Evolutionary conservation across 2,329 filamentous ascomycete species (phyloP), one percentile per base, ranked within the genome.

Genomic region (Pezicula radicicola): DNA sequence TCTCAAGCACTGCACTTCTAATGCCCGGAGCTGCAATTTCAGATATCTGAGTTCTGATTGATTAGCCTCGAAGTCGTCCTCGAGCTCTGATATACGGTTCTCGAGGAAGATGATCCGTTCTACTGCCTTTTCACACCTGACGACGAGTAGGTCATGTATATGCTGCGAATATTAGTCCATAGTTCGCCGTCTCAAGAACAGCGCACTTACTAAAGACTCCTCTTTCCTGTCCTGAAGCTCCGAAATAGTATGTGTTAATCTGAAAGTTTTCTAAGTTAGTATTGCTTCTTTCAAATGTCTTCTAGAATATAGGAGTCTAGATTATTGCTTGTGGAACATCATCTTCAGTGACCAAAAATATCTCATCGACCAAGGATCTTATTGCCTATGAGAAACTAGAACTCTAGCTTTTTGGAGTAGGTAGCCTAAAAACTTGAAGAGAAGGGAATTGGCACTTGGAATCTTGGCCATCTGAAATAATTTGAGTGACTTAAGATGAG

Each of bases 41-140:
- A 84, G 74, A 63, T 81, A 81, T 42, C 79, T 75, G 27, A 87
- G 73, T 63, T 86, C 82, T 39, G 81, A 77, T 55, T 84, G 79
- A 61, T 78, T 78, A 59, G 79, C 74, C 46, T 76, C 71, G 21
- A 80, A 72, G 58, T 84, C 78, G 36, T 77, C 71, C 62, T 81
- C 82, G 79, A 88, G 71, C 55, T 84, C 76, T 39, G 73, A 63
- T 41, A 87, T 72, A 41, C 81, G 77, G 36, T 75, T 75, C 60
- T 87, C 81, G 13, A 88, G 72, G 52, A 80, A 78, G 21, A 82
- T 72, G 52, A 87, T 81, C 48, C 78, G 78, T 56, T 81, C 73
- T 40, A 79, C 76, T 47, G 84, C 76, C 36, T 73, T 73, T 63
- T 85, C 78, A 52, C 80, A 76, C 54, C 81, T 77, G 40, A 76